Conservation (phyloP, 176 grass and related monocot genomes). For the Oryza coarctata region DNA sequence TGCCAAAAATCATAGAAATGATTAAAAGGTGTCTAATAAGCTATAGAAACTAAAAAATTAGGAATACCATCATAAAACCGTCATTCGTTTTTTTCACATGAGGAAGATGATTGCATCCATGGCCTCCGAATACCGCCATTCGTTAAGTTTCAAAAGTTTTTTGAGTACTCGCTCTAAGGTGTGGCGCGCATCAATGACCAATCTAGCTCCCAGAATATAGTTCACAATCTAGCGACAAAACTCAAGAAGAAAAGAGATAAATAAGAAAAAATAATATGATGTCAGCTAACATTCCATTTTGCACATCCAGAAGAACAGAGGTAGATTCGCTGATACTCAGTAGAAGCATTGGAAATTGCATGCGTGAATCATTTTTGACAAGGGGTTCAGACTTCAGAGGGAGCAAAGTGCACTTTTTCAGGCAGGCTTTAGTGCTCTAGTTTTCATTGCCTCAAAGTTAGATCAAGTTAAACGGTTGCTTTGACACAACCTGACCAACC, state of each 20-base stretch:
- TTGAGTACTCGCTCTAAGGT: background rate
- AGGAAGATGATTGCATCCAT: no score
- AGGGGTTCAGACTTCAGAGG: background rate
- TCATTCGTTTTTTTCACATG: no score
- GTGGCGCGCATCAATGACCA: background rate
- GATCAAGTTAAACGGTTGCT: conserved; percentile 3
- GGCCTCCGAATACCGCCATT: no score
- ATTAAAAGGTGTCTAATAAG: background rate
- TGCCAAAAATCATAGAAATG: background rate
- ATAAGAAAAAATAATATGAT: background rate
- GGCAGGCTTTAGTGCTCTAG: conserved; percentile 12
- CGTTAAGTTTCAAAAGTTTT: no score
- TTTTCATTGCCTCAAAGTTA: background rate
- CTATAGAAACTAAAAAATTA: background rate
- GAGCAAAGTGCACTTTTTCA: background rate
- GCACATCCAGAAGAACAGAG: no score
- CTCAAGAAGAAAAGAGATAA: background rate
- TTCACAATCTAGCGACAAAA: background rate
- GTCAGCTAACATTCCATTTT: background rate
- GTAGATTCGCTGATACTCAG: background rate
- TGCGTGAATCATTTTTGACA: background rate
- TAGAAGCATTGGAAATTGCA: background rate
- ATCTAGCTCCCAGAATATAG: no score
- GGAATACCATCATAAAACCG: no score
- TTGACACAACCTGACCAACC: background rate